phyloP scores from a whole-genome alignment of 106 monocot genomes.

The Apostasia shenzhenica region DNA sequence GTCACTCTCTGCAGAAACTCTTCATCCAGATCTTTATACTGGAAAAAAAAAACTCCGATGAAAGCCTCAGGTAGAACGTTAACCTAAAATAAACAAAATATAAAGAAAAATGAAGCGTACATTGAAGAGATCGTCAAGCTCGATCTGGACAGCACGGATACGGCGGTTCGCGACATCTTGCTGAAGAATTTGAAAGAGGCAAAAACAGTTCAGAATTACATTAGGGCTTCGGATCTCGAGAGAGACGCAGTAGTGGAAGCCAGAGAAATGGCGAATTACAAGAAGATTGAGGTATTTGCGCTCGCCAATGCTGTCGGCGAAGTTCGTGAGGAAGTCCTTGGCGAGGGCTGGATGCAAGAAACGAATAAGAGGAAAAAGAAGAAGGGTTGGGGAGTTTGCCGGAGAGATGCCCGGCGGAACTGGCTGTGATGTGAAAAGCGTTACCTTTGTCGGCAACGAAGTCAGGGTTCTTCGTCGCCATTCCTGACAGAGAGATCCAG shows the following conservation, averaged over 20 bases:
- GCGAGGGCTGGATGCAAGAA: slow-evolving; percentile 44
- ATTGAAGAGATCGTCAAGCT: slow-evolving; percentile 86
- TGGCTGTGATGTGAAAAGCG: not conserved
- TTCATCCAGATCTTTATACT: slow-evolving; percentile 95
- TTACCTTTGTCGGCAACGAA: slow-evolving; percentile 81
- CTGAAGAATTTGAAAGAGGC: slow-evolving; percentile 21
- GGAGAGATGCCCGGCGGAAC: not conserved
- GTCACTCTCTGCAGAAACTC: slow-evolving; percentile 78
- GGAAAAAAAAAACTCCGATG: not conserved
- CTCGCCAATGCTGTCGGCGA: slow-evolving; percentile 62
- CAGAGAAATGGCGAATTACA: slow-evolving; percentile 19
- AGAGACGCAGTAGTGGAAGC: not conserved
- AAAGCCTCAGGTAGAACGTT: not conserved
- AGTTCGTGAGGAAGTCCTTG: slow-evolving; percentile 83
- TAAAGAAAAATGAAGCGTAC: slow-evolving; percentile 20
- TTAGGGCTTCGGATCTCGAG: slow-evolving; percentile 8
- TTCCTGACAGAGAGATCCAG: not conserved
- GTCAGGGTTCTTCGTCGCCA: slow-evolving; percentile 52
- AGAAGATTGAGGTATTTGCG: slow-evolving; percentile 83
- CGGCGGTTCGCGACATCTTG: slow-evolving; percentile 94
- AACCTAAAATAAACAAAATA: not conserved
- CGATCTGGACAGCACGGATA: slow-evolving; percentile 76
- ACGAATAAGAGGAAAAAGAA: not conserved
- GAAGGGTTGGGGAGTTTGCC: not conserved
- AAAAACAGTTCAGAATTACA: slow-evolving; percentile 1